These are phyloP conservation scores for Jaltomata sinuosa DNA, from an alignment of 257 asterid genomes.

Conservation along the genomic window DNA sequence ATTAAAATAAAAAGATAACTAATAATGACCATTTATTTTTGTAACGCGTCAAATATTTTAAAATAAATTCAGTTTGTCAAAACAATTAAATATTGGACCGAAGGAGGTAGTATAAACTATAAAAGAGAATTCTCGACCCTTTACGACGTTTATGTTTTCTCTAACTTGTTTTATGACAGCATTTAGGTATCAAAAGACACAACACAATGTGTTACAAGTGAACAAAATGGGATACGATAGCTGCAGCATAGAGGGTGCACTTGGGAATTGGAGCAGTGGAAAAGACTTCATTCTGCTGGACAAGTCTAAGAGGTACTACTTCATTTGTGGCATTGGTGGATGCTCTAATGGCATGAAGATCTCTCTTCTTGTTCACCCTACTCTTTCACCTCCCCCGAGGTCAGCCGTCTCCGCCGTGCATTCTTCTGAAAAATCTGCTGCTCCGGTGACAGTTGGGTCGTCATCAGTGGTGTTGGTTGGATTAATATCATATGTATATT, in stretches of 20 bases:
- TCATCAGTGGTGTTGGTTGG: not conserved
- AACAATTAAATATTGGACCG: not conserved
- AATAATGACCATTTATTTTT: too few relatives aligned
- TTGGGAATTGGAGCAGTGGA: conserved; percentile 84
- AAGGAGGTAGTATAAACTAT: too few relatives aligned
- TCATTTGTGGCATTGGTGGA: conserved; percentile 86
- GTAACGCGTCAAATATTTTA: too few relatives aligned
- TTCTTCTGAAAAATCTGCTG: conserved; percentile 11
- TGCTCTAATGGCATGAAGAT: conserved; percentile 89
- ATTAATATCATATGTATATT: not conserved
- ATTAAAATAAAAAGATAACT: too few relatives aligned
- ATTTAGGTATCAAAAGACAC: conserved; percentile 71
- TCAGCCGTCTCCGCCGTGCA: conserved; percentile 26
- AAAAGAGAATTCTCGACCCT: too few relatives aligned
- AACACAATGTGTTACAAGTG: conserved; percentile 84
- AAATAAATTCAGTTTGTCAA: too few relatives aligned
- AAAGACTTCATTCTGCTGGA: conserved; percentile 60
- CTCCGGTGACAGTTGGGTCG: conserved; percentile 15
- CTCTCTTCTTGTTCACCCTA: conserved; percentile 58
- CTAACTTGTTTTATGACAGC: conserved; percentile 27
- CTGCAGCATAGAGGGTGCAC: conserved; percentile 66
- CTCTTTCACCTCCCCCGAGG: conserved; percentile 50
- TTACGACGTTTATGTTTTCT: too few relatives aligned
- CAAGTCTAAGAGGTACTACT: conserved; percentile 57
- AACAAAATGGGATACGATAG: conserved; percentile 67